phyloP scores from a whole-genome alignment of 225 moss, liverwort and hornwort genomes.

The Straminergon stramineum region DNA sequence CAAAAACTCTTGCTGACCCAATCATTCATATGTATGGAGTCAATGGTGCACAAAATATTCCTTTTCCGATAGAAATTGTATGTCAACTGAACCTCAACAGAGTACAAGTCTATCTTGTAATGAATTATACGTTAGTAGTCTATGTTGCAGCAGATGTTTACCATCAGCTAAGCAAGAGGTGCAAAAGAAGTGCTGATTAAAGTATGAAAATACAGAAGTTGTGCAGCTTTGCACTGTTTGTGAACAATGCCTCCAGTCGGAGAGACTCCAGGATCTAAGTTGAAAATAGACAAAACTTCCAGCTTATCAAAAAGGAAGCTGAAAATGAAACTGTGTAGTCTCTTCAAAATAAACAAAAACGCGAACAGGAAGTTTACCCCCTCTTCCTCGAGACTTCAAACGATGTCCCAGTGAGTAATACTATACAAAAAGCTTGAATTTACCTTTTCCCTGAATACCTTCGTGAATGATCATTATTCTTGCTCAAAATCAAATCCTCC shows the following conservation, averaged over 20 bases:
- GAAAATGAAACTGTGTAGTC: conserved; percentile 28
- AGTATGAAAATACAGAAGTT: conserved; percentile 29
- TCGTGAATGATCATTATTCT: conserved; percentile 15
- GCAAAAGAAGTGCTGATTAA: neutral
- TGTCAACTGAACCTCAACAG: neutral
- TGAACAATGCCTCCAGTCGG: conserved; percentile 16
- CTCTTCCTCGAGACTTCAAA: conserved; percentile 20
- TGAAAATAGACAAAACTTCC: conserved; percentile 34
- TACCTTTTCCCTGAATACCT: conserved; percentile 19
- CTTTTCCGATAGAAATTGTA: neutral
- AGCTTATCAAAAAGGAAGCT: conserved; percentile 61
- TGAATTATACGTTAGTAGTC: neutral
- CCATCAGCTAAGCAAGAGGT: neutral
- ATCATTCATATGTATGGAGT: neutral
- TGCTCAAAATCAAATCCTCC: conserved; percentile 19
- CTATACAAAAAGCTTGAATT: conserved; percentile 24
- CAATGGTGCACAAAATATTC: neutral
- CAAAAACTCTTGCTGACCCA: neutral
- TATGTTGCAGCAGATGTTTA: neutral
- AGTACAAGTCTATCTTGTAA: neutral
- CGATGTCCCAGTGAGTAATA: conserved; percentile 4
- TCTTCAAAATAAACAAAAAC: conserved; percentile 23
- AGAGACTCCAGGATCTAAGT: conserved; percentile 24
- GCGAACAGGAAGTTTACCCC: conserved; percentile 9
- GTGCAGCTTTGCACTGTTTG: conserved; percentile 25